Evolutionary conservation across 1,284 basidiomycete genomes (phyloP), one percentile per base, ranked within the genome.

Genomic region (Fomes fomentarius): DNA sequence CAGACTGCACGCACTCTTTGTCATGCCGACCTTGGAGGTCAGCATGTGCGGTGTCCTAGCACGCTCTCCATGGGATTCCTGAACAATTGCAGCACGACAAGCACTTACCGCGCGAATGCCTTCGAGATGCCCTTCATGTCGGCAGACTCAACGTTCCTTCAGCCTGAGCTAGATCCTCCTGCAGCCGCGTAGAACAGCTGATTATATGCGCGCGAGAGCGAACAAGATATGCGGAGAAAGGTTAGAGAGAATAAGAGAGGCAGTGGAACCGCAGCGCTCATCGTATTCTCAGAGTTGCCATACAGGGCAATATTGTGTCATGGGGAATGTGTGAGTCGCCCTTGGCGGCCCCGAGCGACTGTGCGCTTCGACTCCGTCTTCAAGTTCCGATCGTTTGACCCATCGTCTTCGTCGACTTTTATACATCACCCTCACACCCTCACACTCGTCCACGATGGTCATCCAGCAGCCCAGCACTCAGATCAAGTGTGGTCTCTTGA

Each of bases 391-490:
- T 37, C 37, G 17, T 22, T 19, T 34, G 19, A 4, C 19, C 19
- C 33, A 26, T 31, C 45, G 14, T 50, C 44, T 28, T 38, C 49
- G 12, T 47, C 40, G 24, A 25, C 19, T 8, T n/a, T 14, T 30
- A 44, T 19, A 9, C 19, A 14, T 7, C 6, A 9, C 6, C 37
- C 17, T 17, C 11, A 26, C 53, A 28, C 24, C 47, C 43, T 22
- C 35, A 30, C 38, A 12, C 3, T 31, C 51, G 21, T 6, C 31
- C 14, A 37, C 39, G n/a, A 74, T 83, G 82, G 76, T 73, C 10
- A 89, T 94, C 62, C 81, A 94, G 47, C 92, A 93, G 63, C 92
- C 92, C 19, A 92, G 91, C 5, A 90, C 88, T 66, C 90, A 93
- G 71, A 94, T 94, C 74, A 94, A 93, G 91, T 91, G 56, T 58